Conservation (phyloP, 2,329 filamentous ascomycete species). For the Scleromitrula shiraiana region DNA sequence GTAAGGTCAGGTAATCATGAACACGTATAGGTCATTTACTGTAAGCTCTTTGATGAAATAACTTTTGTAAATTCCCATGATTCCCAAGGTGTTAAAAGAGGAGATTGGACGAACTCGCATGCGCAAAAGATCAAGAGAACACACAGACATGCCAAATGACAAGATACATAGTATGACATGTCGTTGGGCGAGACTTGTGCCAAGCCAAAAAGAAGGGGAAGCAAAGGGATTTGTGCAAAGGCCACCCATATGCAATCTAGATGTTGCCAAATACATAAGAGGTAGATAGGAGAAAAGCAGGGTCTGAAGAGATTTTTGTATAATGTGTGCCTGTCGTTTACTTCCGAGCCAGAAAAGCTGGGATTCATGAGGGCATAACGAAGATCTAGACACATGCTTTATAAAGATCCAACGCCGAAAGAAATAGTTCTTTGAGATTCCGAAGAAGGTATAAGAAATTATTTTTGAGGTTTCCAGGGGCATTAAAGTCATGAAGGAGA, state of each 20-base stretch:
- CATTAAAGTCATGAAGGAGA: background rate
- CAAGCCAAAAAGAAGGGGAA: background rate
- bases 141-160: background rate
- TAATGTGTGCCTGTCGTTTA: background rate
- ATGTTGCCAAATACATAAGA: conserved; percentile 10
- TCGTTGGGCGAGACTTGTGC: conserved; percentile 3
- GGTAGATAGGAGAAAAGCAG: background rate
- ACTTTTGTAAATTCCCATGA: conserved; percentile 9
- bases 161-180: conserved; percentile 2
- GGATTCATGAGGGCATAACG: conserved; percentile 14
- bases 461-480: conserved; percentile 2
- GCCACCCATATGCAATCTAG: conserved; percentile 25
- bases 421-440: conserved; percentile 10
- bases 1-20: background rate
- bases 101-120: background rate
- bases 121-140: background rate
- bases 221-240: conserved; percentile 17
- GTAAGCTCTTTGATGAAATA: conserved; percentile 3
- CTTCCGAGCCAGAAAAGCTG: conserved; percentile 15
- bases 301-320: conserved; percentile 1
- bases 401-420: conserved; percentile 23
- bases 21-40: background rate
- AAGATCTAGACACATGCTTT: conserved; percentile 25
- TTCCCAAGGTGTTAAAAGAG: background rate
- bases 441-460: background rate